phyloP scores from a whole-genome alignment of 1,284 basidiomycete genomes.

The Tylopilus orsonianus region DNA sequence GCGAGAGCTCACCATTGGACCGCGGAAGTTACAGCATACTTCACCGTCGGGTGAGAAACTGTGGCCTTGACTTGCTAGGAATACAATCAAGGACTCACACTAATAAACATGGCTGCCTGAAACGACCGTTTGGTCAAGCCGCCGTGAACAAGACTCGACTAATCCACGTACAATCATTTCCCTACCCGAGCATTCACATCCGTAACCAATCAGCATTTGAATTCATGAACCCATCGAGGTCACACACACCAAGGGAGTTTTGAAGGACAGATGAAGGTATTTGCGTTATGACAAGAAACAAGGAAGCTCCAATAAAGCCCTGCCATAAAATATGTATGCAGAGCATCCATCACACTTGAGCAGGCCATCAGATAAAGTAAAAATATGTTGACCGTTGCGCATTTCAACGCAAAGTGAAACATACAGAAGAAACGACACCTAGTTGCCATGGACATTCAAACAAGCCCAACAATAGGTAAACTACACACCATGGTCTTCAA shows the following conservation, averaged over 20 bases:
- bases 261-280: background rate
- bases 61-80: background rate
- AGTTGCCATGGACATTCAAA: background rate
- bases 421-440: slow-evolving; percentile 13
- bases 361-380: too few relatives aligned
- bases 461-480: background rate
- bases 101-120: slow-evolving; percentile 1
- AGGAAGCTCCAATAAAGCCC: slow-evolving; percentile 1
- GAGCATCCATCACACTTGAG: slow-evolving; percentile 7
- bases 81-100: slow-evolving; percentile 11
- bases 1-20: slow-evolving; percentile 16
- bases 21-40: slow-evolving; percentile 6
- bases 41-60: background rate
- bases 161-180: slow-evolving; percentile 6
- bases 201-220: background rate
- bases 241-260: slow-evolving; percentile 10
- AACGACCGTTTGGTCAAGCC: background rate
- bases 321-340: background rate
- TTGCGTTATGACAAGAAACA: background rate
- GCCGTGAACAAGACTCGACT: background rate
- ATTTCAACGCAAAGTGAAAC: slow-evolving; percentile 3
- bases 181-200: background rate
- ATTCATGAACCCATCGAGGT: background rate
- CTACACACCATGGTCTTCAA: slow-evolving; percentile 13
- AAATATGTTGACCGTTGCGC: background rate